Evolutionary conservation across 2,329 filamentous ascomycete genomes (phyloP).

Genomic region (Trichophyton schoenleinii): DNA sequence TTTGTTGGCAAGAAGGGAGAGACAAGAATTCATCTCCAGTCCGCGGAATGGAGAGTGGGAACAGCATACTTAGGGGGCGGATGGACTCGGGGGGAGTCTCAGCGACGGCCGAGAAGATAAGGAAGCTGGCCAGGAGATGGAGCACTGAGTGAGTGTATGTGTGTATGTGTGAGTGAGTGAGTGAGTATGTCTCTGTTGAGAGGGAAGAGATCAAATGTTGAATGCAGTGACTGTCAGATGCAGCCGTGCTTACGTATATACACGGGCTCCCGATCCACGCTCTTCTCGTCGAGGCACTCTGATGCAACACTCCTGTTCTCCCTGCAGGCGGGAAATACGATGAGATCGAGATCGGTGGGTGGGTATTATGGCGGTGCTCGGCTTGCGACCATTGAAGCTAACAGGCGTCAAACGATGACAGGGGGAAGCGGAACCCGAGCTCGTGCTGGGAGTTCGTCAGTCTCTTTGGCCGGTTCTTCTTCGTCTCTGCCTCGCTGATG

Average conservation of each 20-base stretch:
- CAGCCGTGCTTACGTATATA: not conserved
- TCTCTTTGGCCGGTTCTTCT: not conserved
- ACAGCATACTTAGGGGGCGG: not conserved
- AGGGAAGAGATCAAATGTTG: not conserved
- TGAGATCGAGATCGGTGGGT: not conserved
- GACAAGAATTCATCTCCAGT: not conserved
- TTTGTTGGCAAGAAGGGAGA: not conserved
- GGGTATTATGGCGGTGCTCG: not conserved
- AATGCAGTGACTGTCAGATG: not conserved
- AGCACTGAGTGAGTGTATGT: too few relatives aligned
- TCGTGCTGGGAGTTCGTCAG: not conserved
- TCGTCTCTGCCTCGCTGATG: not conserved
- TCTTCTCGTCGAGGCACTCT: too few relatives aligned
- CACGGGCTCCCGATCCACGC: not conserved
- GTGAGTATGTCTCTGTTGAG: too few relatives aligned
- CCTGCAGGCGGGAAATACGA: not conserved
- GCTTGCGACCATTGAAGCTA: slow-evolving; percentile 2
- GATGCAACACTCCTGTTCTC: too few relatives aligned
- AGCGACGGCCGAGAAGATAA: not conserved
- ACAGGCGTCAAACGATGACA: not conserved
- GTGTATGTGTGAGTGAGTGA: too few relatives aligned
- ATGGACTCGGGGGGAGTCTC: not conserved
- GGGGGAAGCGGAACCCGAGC: not conserved
- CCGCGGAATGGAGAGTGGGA: not conserved
- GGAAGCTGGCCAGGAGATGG: too few relatives aligned